phyloP scores from a whole-genome alignment of 495 filamentous ascomycete species.

The Penicillium coprophilum region DNA sequence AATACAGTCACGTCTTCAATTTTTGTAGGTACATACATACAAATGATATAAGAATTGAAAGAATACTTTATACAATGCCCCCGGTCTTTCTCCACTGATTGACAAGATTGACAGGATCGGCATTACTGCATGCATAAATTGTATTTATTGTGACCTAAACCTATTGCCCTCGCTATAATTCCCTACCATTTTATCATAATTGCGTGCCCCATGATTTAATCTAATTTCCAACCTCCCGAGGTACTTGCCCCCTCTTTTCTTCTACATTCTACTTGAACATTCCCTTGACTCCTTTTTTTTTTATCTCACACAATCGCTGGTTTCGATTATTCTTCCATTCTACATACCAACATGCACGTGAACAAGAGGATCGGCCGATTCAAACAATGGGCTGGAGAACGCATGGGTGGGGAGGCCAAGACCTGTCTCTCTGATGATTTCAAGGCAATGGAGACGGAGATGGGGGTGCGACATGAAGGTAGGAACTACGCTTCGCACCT shows the following conservation, averaged over 20 bases:
- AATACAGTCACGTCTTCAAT: too few species aligned
- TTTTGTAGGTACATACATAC: too few species aligned
- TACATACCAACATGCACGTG: slow-evolving; percentile 68
- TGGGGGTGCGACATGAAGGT: slow-evolving; percentile 91
- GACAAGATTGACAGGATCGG: slow-evolving; percentile 24
- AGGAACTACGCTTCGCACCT: slow-evolving; percentile 19
- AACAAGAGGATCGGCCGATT: slow-evolving; percentile 95
- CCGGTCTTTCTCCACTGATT: slow-evolving; percentile 9
- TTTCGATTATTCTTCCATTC: slow-evolving; percentile 10
- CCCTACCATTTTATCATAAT: slow-evolving; percentile 6
- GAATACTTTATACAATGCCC: neutral
- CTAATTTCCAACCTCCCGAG: slow-evolving; percentile 17
- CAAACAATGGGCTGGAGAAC: slow-evolving; percentile 98
- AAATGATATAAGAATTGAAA: too few species aligned
- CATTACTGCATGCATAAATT: slow-evolving; percentile 29
- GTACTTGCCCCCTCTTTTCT: slow-evolving; percentile 12
- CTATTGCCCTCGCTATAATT: neutral
- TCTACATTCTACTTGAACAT: slow-evolving; percentile 6
- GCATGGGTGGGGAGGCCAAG: slow-evolving; percentile 92
- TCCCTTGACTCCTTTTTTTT: slow-evolving; percentile 4
- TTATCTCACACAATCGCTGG: slow-evolving; percentile 7
- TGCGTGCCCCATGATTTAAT: slow-evolving; percentile 16
- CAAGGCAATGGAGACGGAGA: slow-evolving; percentile 88
- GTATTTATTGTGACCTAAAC: slow-evolving; percentile 19
- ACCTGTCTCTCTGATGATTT: slow-evolving; percentile 90